Conservation (phyloP, 2,329 filamentous ascomycete species). For the Microascus cirrosus region DNA sequence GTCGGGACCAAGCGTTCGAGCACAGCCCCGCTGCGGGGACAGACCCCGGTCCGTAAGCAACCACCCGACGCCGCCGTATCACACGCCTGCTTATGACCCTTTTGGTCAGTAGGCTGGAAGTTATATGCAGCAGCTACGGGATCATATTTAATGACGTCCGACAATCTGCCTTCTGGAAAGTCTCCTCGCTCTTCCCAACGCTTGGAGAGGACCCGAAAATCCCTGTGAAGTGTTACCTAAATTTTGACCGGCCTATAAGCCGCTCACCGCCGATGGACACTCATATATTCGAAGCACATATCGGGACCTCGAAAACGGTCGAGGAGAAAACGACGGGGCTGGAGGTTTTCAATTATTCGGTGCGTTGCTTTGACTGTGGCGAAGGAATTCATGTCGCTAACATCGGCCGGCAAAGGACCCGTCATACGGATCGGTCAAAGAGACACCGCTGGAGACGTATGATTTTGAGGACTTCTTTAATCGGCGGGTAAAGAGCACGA, state of each 20-base stretch:
- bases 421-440: conserved; percentile 37
- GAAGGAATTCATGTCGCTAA: neutral
- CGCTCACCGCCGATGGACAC: conserved; percentile 35
- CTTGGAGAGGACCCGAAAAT: no score
- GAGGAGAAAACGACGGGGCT: conserved; percentile 41
- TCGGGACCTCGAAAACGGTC: conserved; percentile 35
- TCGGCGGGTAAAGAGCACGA: conserved; percentile 27
- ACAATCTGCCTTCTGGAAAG: no score
- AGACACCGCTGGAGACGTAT: conserved; percentile 34
- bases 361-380: conserved; percentile 13
- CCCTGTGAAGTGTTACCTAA: no score
- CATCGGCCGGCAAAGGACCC: conserved; percentile 28
- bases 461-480: conserved; percentile 49
- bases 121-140: no score
- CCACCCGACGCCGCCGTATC: neutral
- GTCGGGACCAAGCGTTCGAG: no score
- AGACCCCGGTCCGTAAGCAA: no score
- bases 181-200: no score
- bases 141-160: no score
- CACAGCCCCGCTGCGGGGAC: no score
- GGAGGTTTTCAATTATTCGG: conserved; percentile 49
- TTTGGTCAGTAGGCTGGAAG: no score
- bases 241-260: no score
- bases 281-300: conserved; percentile 40
- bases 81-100: no score